Evolutionary conservation across 129 eudicot species (phyloP), one percentile per base, ranked within the genome.

Genomic region (Centaurea solstitialis): DNA sequence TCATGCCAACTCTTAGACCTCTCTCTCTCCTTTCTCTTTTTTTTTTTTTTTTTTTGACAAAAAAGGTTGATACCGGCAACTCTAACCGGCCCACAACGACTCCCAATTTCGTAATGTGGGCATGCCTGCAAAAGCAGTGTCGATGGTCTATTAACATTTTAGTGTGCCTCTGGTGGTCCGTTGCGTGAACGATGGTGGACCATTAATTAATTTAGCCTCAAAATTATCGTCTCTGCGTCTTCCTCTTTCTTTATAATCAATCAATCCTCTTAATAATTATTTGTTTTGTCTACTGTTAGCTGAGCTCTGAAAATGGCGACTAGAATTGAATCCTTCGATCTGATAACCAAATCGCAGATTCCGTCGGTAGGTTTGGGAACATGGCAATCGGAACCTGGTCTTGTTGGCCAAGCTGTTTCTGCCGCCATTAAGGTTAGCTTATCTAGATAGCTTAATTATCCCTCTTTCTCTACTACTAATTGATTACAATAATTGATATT

Each of bases 311-410:
- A 72, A 74, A 81, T 81, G 85, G 69, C 84, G 64, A 35, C 79
- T 17, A 37, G 41, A 70, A 68, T 82, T 23, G n/a, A 26, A 2
- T 82, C 18, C 64, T 82, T 82, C 57, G 81, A 82, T 50, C 79
- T 82, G 33, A 13, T 30, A 8, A 81, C 68, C 81, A 50, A 74
- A 2, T 68, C 65, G 12, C 64, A 15, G 76, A 82, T 82, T 53
- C 85, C 81, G 18, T 75, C 85, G 0, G 76, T 82, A 53, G 85
- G 85, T 68, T 11, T 82, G 10, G 85, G 85, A n/a, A 82, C 85
- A 57, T 82, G 85, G 81, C 85, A 75, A 75, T 69, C 85, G 71
- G 85, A 82, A 47, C 80, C 85, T 75, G 85, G 85, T 82, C 37
- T 82, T n/a, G 85, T 82, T n/a, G 85, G 71, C 61, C 65, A 82